A percentile compares a stretch with the other conserved stretches of the same genome.
phyloP scores from a whole-genome alignment of 345 rosid species.

The Populus deltoides region DNA sequence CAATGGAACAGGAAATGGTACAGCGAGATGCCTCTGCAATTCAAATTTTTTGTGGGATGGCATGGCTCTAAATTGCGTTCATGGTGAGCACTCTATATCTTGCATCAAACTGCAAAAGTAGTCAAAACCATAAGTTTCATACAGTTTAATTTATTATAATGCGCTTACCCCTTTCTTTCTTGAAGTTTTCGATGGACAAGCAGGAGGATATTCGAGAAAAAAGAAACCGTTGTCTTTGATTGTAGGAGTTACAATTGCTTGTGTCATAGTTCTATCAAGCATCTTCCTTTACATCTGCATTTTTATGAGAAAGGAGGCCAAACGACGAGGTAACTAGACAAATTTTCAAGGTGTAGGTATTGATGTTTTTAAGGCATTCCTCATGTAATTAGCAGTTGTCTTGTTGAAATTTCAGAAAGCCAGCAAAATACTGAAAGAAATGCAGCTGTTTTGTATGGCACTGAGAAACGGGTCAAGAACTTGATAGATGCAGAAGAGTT shows the following conservation, averaged over 20 bases:
- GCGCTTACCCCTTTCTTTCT: neutral
- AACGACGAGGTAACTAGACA: slow-evolving; percentile 21
- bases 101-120: neutral
- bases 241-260: slow-evolving; percentile 10
- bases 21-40: slow-evolving; percentile 47
- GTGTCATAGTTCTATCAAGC: slow-evolving; percentile 3
- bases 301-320: slow-evolving; percentile 5
- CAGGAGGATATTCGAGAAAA: neutral
- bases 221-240: slow-evolving; percentile 11
- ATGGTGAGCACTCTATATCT: slow-evolving; percentile 25
- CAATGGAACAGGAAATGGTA: slow-evolving; percentile 18
- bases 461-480: slow-evolving; percentile 6
- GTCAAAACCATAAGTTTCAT: neutral
- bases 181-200: neutral
- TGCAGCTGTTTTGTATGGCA: neutral
- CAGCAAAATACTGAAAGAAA: neutral
- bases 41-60: slow-evolving; percentile 46
- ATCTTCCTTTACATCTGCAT: slow-evolving; percentile 2
- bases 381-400: neutral
- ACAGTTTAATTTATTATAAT: neutral
- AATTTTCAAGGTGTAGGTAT: neutral
- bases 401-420: neutral
- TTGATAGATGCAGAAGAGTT: slow-evolving; percentile 6
- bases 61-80: slow-evolving; percentile 39
- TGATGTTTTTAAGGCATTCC: neutral